Conservation (phyloP, 139 green algal genomes). For the Chlorella vulgaris region DNA sequence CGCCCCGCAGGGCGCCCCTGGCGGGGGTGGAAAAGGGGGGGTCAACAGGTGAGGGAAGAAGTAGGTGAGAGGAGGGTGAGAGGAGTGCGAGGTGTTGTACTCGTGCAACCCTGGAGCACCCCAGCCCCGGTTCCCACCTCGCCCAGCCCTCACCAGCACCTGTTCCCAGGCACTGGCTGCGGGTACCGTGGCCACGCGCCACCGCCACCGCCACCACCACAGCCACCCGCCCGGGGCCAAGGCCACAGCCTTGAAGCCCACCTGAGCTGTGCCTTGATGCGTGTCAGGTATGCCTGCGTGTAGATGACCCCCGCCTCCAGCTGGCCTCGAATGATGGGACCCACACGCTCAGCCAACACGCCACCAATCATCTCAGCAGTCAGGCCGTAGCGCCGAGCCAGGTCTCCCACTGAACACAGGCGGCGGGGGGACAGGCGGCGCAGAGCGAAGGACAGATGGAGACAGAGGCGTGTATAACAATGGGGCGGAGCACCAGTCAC, state of each 20-base stretch:
- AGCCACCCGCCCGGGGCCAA: too few relatives aligned
- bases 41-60: background rate
- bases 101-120: too few relatives aligned
- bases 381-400: slow-evolving; percentile 83
- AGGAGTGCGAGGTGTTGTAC: too few relatives aligned
- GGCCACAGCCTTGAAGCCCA: background rate
- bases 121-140: too few relatives aligned
- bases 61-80: too few relatives aligned
- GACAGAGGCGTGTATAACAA: background rate
- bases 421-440: too few relatives aligned
- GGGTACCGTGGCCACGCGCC: too few relatives aligned
- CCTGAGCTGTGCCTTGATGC: slow-evolving; percentile 77
- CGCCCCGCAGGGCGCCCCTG: slow-evolving; percentile 80
- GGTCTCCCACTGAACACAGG: slow-evolving; percentile 67
- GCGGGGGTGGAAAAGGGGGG: slow-evolving; percentile 11
- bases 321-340: slow-evolving; percentile 65
- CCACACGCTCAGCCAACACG: slow-evolving; percentile 58
- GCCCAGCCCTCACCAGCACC: too few relatives aligned
- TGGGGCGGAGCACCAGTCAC: background rate
- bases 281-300: slow-evolving; percentile 78
- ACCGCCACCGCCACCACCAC: background rate
- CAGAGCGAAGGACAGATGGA: background rate
- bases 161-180: too few relatives aligned
- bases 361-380: slow-evolving; percentile 76
- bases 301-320: slow-evolving; percentile 85